Percentiles rank a stretch among this genome's conserved stretches.
Evolutionary conservation across 192 early-diverging fungal genomes (phyloP).

Genomic region (Coemansia sp.): DNA sequence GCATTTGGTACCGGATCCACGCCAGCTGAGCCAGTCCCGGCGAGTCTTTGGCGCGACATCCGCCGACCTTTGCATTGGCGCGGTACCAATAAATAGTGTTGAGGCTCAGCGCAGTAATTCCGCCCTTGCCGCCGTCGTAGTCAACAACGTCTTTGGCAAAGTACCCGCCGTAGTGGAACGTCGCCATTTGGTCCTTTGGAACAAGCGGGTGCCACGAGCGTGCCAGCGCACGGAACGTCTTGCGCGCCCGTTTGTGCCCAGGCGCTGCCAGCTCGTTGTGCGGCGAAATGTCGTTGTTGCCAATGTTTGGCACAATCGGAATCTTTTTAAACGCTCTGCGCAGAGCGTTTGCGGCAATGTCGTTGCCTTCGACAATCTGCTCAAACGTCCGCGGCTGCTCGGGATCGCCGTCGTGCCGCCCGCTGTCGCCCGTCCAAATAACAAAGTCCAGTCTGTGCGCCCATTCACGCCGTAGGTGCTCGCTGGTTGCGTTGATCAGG

Average conservation of each 20-base stretch:
- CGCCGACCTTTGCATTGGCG: conserved; percentile 66
- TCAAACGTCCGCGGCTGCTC: conserved; percentile 60
- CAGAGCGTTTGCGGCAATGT: conserved; percentile 47
- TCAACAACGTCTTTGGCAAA: conserved; percentile 57
- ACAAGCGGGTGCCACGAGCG: conserved; percentile 62
- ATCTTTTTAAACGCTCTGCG: conserved; percentile 43
- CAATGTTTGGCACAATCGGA: conserved; percentile 46
- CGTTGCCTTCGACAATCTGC: conserved; percentile 64
- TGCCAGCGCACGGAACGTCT: conserved; percentile 53
- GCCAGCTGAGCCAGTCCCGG: conserved; percentile 65
- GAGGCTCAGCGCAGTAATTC: conserved; percentile 60
- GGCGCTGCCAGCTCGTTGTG: conserved; percentile 63
- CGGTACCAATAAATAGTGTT: conserved; percentile 76
- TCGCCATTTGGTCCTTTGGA: conserved; percentile 59
- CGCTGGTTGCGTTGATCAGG: conserved; percentile 58
- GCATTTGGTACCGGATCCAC: conserved; percentile 67
- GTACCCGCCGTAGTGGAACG: conserved; percentile 70
- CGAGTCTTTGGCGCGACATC: conserved; percentile 57
- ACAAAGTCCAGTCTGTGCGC: conserved; percentile 64
- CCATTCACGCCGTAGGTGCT: conserved; percentile 53
- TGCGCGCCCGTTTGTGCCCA: conserved; percentile 49
- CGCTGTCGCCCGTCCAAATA: conserved; percentile 71
- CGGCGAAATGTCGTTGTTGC: conserved; percentile 74
- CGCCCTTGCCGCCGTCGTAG: conserved; percentile 19
- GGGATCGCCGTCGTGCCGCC: conserved; percentile 70